Evolutionary conservation across 2,329 filamentous ascomycete species (phyloP), one percentile per base, ranked within the genome.

Genomic region (Exophiala aquamarina): DNA sequence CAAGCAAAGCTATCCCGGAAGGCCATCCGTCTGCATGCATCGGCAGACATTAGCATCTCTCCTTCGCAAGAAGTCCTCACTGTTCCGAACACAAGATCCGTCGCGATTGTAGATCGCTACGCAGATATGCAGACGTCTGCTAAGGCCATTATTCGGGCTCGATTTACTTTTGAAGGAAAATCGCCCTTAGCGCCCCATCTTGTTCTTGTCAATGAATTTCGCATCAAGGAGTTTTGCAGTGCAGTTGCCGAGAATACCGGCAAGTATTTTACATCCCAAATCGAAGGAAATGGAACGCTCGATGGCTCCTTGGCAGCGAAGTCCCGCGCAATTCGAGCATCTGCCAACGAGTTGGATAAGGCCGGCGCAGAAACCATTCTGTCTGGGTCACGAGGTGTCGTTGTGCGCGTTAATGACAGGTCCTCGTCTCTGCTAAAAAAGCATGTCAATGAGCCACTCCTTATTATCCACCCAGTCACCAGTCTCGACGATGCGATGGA

Each of bases 101-200:
- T 83, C 3, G 80, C 80, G 1, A 60, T 86, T 1, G 79, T 86
- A 1, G 82, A 85, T 58, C 71, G 82, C n/a, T 78, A 76, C 2
- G 79, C 78, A 9, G 69, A 83, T 51, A 49, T 84, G 2, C 60
- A 70, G 5, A 56, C 63, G 2, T 79, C 82, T 0, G 81, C 81
- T 1, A 65, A 71, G 45, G 69, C 72, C 2, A 66, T 85, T 1
- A 71, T 78, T 1, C 67, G 66, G 0, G 79, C 81, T 1, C 70
- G 80, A 1, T 79, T 83, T 56, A 65, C 66, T 11, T 78, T 81
- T 19, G 68, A 74, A 1, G 80, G 81, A 1, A 69, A 64, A 3
- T 83, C 80, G 1, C 73, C 80, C 0, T 84, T 83, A 56, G 76
- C 79, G 0, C 82, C 82, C 0, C 81, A 85, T 56, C 23, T 83